These are phyloP conservation scores for Daldinia grandis DNA, from an alignment of 495 filamentous ascomycete species.

Conservation along the genomic window DNA sequence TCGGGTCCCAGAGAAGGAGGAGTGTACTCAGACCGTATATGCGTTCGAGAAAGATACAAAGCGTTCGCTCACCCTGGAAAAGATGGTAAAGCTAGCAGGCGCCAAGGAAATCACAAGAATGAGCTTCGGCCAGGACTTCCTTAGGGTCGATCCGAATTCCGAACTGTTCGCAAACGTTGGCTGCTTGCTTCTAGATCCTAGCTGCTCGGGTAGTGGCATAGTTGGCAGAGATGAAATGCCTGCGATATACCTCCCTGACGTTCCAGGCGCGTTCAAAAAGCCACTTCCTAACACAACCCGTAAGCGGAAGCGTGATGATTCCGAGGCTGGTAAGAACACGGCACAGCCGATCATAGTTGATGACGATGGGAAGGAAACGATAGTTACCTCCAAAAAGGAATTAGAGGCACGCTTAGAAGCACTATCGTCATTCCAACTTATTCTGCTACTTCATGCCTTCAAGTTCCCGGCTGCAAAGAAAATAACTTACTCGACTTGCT, in stretches of 20 bases:
- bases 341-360: slow-evolving; percentile 53
- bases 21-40: slow-evolving; percentile 56
- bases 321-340: slow-evolving; percentile 40
- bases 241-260: slow-evolving; percentile 61
- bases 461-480: slow-evolving; percentile 76
- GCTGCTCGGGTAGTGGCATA: slow-evolving; percentile 94
- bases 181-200: slow-evolving; percentile 86
- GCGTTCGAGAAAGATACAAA: slow-evolving; percentile 75
- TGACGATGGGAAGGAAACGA: slow-evolving; percentile 57
- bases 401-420: slow-evolving; percentile 69
- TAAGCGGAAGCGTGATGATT: slow-evolving; percentile 51
- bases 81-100: slow-evolving; percentile 82
- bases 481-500: slow-evolving; percentile 94
- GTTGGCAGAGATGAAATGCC: slow-evolving; percentile 83
- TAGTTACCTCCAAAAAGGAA: slow-evolving; percentile 53
- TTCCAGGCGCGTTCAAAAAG: slow-evolving; percentile 50
- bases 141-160: slow-evolving; percentile 69
- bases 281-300: slow-evolving; percentile 38
- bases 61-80: slow-evolving; percentile 75
- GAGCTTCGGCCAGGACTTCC: slow-evolving; percentile 77
- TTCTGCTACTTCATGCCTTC: slow-evolving; percentile 82
- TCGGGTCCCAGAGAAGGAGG: slow-evolving; percentile 37
- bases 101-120: slow-evolving; percentile 70
- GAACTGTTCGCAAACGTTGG: slow-evolving; percentile 66
- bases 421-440: slow-evolving; percentile 78